Conservation (phyloP, 768 basidiomycete genomes). For the Fomitopsis serialis region DNA sequence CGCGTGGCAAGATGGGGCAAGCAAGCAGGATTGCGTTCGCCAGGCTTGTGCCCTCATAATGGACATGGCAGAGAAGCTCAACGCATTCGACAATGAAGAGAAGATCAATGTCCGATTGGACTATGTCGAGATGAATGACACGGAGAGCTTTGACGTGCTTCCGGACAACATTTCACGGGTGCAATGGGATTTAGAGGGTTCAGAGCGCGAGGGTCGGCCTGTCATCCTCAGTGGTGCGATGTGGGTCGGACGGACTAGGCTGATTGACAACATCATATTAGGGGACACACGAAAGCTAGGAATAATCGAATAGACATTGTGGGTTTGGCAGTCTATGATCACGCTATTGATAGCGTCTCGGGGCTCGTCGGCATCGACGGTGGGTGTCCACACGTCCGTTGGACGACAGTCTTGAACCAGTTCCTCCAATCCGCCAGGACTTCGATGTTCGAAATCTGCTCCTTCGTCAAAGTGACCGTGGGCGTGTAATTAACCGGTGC, state of each 20-base stretch:
- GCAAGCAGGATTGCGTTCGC: slow-evolving; percentile 44
- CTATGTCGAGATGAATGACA: slow-evolving; percentile 87
- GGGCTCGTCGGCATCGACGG: background rate
- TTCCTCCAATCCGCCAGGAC: background rate
- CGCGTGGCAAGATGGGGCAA: slow-evolving; percentile 48
- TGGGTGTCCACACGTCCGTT: background rate
- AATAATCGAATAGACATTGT: slow-evolving; percentile 1
- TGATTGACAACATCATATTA: slow-evolving; percentile 91
- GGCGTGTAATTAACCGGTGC: background rate
- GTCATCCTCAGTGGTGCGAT: slow-evolving; percentile 84
- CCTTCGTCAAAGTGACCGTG: background rate
- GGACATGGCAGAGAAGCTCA: slow-evolving; percentile 19
- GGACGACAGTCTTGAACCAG: background rate
- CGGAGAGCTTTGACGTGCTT: slow-evolving; percentile 66
- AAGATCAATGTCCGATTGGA: slow-evolving; percentile 61
- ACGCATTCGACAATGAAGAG: slow-evolving; percentile 18
- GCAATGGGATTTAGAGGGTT: slow-evolving; percentile 23
- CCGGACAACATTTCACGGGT: slow-evolving; percentile 23
- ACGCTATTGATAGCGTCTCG: background rate
- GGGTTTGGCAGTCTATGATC: background rate
- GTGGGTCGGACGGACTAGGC: slow-evolving; percentile 78
- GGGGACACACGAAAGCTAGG: slow-evolving; percentile 37
- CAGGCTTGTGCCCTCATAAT: slow-evolving; percentile 39
- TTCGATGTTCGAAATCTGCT: background rate
- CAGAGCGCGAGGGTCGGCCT: slow-evolving; percentile 25